Percentiles rank a stretch among this genome's conserved stretches.
phyloP scores from a whole-genome alignment of 345 rosid genomes.

The Boechera stricta region DNA sequence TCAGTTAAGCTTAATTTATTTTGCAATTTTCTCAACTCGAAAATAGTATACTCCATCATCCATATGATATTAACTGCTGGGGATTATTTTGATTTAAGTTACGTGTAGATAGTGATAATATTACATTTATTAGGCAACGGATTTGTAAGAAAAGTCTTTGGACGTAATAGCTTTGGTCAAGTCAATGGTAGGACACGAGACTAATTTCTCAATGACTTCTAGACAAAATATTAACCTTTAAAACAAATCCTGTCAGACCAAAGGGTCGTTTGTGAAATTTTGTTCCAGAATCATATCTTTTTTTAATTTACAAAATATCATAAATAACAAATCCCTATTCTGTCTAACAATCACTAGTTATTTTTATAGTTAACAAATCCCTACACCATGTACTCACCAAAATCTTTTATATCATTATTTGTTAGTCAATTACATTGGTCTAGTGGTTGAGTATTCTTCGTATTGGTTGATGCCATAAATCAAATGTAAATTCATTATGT shows the following conservation, averaged over 20 bases:
- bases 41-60: background rate
- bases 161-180: constrained; percentile 26
- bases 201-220: constrained; percentile 18
- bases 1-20: background rate
- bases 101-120: constrained; percentile 16
- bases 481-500: too few relatives aligned
- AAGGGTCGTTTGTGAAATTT: background rate
- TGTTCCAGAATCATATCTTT: too few relatives aligned
- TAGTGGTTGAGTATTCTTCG: too few relatives aligned
- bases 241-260: constrained; percentile 7
- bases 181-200: constrained; percentile 29
- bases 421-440: too few relatives aligned
- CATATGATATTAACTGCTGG: background rate
- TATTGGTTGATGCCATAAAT: too few relatives aligned
- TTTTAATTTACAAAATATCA: too few relatives aligned
- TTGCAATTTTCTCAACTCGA: background rate
- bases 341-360: background rate
- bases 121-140: background rate
- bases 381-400: too few relatives aligned
- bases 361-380: background rate
- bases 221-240: background rate
- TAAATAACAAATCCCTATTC: too few relatives aligned
- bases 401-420: too few relatives aligned
- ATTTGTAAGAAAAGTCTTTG: constrained; percentile 21
- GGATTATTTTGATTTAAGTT: background rate